Conservation (phyloP, 2,329 filamentous ascomycete genomes). For the Aspergillus alliaceus region DNA sequence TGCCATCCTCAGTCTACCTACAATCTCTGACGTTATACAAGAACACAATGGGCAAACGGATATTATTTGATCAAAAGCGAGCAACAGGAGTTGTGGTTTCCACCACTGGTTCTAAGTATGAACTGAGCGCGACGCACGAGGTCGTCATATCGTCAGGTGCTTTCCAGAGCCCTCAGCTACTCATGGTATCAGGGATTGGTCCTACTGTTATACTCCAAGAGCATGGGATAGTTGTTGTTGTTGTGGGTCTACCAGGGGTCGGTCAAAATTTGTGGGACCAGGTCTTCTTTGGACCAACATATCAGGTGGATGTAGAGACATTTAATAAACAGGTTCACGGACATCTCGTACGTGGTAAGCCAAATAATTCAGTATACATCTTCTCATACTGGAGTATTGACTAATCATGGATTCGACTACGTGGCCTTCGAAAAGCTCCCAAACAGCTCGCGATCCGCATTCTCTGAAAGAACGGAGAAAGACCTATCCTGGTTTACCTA, state of each 20-base stretch:
- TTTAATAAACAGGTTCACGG: conserved; percentile 19
- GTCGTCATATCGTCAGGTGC: conserved; percentile 53
- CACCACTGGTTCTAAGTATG: conserved; percentile 40
- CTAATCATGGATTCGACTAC: conserved; percentile 29
- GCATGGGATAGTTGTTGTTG: conserved; percentile 28
- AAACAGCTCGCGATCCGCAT: conserved; percentile 11
- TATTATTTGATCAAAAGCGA: conserved; percentile 50
- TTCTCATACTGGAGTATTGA: conserved; percentile 25
- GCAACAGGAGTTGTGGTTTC: conserved; percentile 50
- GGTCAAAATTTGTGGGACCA: conserved; percentile 41
- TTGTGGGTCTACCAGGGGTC: conserved; percentile 31
- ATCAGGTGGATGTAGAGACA: conserved; percentile 27
- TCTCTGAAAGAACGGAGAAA: conserved; percentile 18
- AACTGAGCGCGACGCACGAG: conserved; percentile 51
- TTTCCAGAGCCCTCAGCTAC: conserved; percentile 56
- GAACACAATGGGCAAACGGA: conserved; percentile 45
- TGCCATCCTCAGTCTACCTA: conserved; percentile 11
- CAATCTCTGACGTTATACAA: conserved; percentile 45
- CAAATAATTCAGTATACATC: conserved; percentile 17
- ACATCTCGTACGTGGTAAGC: conserved; percentile 13
- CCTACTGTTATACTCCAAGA: conserved; percentile 30
- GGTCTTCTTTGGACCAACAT: conserved; percentile 29
- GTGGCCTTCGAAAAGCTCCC: conserved; percentile 37
- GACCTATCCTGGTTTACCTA: conserved; percentile 29
- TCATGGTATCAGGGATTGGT: conserved; percentile 54